phyloP scores from a whole-genome alignment of 257 asterid species.

The Nicotiana noctiflora region DNA sequence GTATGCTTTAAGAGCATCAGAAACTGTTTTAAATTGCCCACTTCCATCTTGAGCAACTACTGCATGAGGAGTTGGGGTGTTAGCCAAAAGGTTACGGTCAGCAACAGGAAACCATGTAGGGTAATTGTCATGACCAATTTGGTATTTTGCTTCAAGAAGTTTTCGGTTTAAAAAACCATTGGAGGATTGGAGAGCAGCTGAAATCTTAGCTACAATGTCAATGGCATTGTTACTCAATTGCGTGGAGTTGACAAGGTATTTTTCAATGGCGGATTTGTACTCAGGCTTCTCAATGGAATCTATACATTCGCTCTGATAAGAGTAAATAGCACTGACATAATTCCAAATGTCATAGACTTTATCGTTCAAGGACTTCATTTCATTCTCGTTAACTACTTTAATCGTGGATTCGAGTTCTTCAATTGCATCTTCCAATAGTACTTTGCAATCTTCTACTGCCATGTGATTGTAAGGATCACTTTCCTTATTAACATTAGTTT shows the following conservation, averaged over 20 bases:
- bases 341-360: conserved; percentile 37
- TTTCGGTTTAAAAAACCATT: conserved; percentile 11
- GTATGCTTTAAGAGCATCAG: conserved; percentile 39
- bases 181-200: conserved; percentile 30
- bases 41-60: conserved; percentile 65
- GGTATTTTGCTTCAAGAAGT: conserved; percentile 7
- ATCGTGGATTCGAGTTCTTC: conserved; percentile 41
- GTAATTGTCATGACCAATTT: conserved; percentile 22
- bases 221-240: conserved; percentile 63
- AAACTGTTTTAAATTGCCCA: conserved; percentile 41
- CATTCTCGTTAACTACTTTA: conserved; percentile 22
- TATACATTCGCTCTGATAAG: conserved; percentile 39
- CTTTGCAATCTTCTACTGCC: conserved; percentile 56
- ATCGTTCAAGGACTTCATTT: conserved; percentile 24
- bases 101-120: conserved; percentile 48
- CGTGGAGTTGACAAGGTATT: conserved; percentile 34
- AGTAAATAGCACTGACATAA: conserved; percentile 38
- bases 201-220: conserved; percentile 37
- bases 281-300: conserved; percentile 36
- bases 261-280: conserved; percentile 30
- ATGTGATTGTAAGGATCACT: conserved; percentile 25
- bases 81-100: conserved; percentile 46
- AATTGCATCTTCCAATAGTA: conserved; percentile 36
- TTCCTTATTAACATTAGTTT: conserved; percentile 18
- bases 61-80: conserved; percentile 23